A percentile compares a stretch with the other conserved stretches of the same genome.
phyloP scores from a whole-genome alignment of 2,329 filamentous ascomycete species.

The Beauveria scarabaeidicola region DNA sequence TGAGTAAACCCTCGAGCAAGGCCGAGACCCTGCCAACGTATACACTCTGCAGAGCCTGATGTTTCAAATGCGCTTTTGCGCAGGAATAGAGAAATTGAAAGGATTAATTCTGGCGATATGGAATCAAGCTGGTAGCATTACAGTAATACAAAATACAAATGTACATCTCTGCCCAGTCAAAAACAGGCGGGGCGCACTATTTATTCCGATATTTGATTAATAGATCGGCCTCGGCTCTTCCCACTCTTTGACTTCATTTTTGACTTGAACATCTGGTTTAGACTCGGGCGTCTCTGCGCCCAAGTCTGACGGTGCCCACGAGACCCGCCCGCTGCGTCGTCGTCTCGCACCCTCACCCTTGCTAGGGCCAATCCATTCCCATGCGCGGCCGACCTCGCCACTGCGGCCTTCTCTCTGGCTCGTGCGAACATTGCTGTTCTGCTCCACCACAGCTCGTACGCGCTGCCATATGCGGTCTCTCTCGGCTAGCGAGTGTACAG shows the following conservation, averaged over 20 bases:
- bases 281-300: conserved; percentile 27
- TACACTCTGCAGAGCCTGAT: too few relatives aligned
- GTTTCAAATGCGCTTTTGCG: neutral
- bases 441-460: conserved; percentile 78
- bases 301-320: conserved; percentile 31
- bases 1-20: too few relatives aligned
- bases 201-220: conserved; percentile 17
- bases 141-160: conserved; percentile 5
- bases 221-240: conserved; percentile 34
- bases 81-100: neutral
- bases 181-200: neutral
- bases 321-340: conserved; percentile 45
- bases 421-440: conserved; percentile 83
- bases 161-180: neutral
- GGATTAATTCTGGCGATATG: neutral
- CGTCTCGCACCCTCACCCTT: conserved; percentile 36
- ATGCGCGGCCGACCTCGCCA: conserved; percentile 57
- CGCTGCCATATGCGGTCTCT: conserved; percentile 77
- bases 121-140: neutral
- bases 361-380: conserved; percentile 61
- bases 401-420: conserved; percentile 59
- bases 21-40: too few relatives aligned
- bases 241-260: conserved; percentile 32
- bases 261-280: conserved; percentile 21
- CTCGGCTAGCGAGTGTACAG: conserved; percentile 67